Base-by-base conservation (phyloP, 306 rosid genomes). In the Argentina anserina region DNA sequence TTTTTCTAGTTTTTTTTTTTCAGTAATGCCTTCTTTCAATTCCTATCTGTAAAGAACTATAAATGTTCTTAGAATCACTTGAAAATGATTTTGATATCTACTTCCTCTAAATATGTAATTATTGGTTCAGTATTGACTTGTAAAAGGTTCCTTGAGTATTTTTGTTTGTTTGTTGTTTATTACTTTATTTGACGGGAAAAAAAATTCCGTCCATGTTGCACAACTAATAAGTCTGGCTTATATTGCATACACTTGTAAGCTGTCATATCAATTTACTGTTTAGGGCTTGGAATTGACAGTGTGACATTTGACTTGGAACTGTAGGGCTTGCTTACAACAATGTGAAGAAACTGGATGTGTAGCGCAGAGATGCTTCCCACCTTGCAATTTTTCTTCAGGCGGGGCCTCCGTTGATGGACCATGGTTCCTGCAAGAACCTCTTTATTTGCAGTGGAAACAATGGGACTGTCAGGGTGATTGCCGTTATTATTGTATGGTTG, bases 261-360 rank as follows among this genome's bases (percentile, higher is more conserved):
- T 40, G 41, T 41, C 41, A 8, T 39, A 41, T 71, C 9, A 40
- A 58, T n/a, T 55, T n/a, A n/a, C n/a, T n/a, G n/a, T n/a, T n/a
- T 62, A 39, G 3, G 28, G 28, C 25, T 21, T n/a, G 58, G 58
- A 52, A n/a, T 21, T 52, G 58, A 39, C 25, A 41, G 1, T 28
- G 43, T 6, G 25, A 39, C 43, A 10, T 77, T 69, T 53, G 77
- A 65, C 18, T 53, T 63, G 70, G 71, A 15, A 77, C 29, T 71
- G 67, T 28, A 91, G 97, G 82, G 81, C 33, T 28, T 91, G 97
- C 75, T 79, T 89, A 23, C 80, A 65, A 67, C 76, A 86, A 67
- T 91, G 97, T 84, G 85, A 77, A 70, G 83, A 83, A 84, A 86
- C 70, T 53, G 97, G 92, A 71, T 91, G 95, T 66, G 78, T 81